Conservation (phyloP, 2,329 filamentous ascomycete species). For the Verticillium isaacii region DNA sequence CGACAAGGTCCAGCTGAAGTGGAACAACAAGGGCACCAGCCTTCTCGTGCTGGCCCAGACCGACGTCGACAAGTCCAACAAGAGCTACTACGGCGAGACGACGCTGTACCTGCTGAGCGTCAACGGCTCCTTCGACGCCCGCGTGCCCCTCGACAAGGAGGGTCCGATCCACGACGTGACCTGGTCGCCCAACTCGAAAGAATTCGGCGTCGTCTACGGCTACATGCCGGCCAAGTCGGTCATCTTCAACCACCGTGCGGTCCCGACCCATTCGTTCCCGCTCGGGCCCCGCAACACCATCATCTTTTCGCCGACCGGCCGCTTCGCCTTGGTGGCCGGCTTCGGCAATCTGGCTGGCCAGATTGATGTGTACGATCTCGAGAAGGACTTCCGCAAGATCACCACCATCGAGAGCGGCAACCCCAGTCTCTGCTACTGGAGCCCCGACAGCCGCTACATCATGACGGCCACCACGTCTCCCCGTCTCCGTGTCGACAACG, state of each 20-base stretch:
- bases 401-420: constrained; percentile 94
- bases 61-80: constrained; percentile 95
- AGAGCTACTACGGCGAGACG: constrained; percentile 99
- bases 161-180: constrained; percentile 95
- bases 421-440: constrained; percentile 95
- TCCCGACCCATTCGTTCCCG: constrained; percentile 79
- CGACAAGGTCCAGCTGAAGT: constrained; percentile 97
- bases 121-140: constrained; percentile 86
- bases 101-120: constrained; percentile 93
- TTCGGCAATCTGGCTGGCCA: constrained; percentile 97
- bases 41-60: constrained; percentile 94
- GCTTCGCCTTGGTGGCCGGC: constrained; percentile 89
- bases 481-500: constrained; percentile 92
- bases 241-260: constrained; percentile 88
- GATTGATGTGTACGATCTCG: constrained; percentile 95
- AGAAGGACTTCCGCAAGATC: constrained; percentile 90
- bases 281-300: constrained; percentile 91
- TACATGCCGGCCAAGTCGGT: constrained; percentile 99
- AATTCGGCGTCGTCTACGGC: constrained; percentile 96
- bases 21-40: constrained; percentile 89
- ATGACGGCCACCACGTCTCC: constrained; percentile 97
- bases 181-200: constrained; percentile 97
- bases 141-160: constrained; percentile 90
- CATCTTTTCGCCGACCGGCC: constrained; percentile 86
- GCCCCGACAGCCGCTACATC: constrained; percentile 90